These are phyloP conservation scores for Verticillium longisporum DNA, from an alignment of 2,329 filamentous ascomycete species.

Conservation along the genomic window DNA sequence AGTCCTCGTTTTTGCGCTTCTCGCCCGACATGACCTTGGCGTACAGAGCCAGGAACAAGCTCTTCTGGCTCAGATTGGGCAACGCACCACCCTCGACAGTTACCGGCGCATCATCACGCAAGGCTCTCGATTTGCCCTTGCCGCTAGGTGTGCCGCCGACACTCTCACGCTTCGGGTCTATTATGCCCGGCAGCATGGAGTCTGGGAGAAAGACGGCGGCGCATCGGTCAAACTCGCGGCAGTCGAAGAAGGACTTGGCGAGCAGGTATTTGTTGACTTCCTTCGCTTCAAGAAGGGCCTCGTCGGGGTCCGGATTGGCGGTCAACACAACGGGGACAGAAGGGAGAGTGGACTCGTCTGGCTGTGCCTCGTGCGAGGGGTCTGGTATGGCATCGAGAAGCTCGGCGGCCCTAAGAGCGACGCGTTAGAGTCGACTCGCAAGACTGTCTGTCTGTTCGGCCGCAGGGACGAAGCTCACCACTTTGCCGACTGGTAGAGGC, in stretches of 20 bases:
- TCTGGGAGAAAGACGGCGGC: slow-evolving; percentile 83
- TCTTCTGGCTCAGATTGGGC: slow-evolving; percentile 74
- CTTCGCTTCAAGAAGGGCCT: slow-evolving; percentile 68
- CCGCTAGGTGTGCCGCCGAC: slow-evolving; percentile 38
- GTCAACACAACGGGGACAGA: slow-evolving; percentile 41
- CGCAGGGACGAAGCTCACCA: slow-evolving; percentile 52
- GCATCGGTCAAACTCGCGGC: slow-evolving; percentile 89
- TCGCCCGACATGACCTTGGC: slow-evolving; percentile 90
- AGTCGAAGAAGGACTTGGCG: slow-evolving; percentile 92
- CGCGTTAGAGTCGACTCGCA: background rate
- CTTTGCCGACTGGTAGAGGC: slow-evolving; percentile 93
- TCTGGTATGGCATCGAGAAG: slow-evolving; percentile 78
- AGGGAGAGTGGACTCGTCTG: slow-evolving; percentile 19
- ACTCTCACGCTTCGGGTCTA: slow-evolving; percentile 36
- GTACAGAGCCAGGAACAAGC: slow-evolving; percentile 85
- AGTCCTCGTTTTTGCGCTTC: slow-evolving; percentile 93
- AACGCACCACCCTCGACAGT: slow-evolving; percentile 22
- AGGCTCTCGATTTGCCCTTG: slow-evolving; percentile 50
- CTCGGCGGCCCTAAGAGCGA: slow-evolving; percentile 74
- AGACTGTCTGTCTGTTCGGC: too few relatives aligned
- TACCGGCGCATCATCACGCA: slow-evolving; percentile 9
- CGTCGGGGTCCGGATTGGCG: slow-evolving; percentile 59
- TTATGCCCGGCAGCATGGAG: slow-evolving; percentile 62
- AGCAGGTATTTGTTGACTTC: slow-evolving; percentile 82
- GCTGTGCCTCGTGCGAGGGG: slow-evolving; percentile 47